phyloP scores from a whole-genome alignment of 1,284 basidiomycete genomes.

The Apiotrichum mycotoxinovorans region DNA sequence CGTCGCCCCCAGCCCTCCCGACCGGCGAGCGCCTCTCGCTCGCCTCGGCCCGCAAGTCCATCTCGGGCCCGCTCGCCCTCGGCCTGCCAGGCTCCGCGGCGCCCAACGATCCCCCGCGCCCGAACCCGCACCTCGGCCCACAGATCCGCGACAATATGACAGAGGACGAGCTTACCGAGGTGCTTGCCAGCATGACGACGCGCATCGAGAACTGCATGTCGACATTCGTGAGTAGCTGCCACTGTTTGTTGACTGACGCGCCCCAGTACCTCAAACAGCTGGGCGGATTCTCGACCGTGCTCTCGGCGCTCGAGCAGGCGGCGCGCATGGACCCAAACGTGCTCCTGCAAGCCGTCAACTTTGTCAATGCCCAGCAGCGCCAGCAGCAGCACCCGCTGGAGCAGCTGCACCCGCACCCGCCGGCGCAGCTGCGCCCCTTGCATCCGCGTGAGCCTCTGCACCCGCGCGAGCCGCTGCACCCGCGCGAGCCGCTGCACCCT shows the following conservation, averaged over 20 bases:
- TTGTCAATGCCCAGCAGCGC: constrained; percentile 30
- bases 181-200: constrained; percentile 70
- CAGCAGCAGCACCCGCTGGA: background rate
- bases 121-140: constrained; percentile 58
- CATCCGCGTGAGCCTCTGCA: too few relatives aligned
- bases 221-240: constrained; percentile 54
- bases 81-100: constrained; percentile 5
- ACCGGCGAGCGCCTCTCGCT: background rate
- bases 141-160: constrained; percentile 66
- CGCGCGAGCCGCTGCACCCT: too few relatives aligned
- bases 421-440: too few relatives aligned
- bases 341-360: constrained; percentile 37
- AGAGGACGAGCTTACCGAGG: constrained; percentile 68
- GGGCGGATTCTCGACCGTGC: constrained; percentile 45
- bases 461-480: too few relatives aligned
- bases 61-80: background rate
- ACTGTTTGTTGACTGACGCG: too few relatives aligned
- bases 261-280: constrained; percentile 48
- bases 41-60: constrained; percentile 5
- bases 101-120: constrained; percentile 6
- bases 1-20: constrained; percentile 57
- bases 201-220: constrained; percentile 78
- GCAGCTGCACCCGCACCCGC: too few relatives aligned
- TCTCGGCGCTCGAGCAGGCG: constrained; percentile 49
- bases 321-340: constrained; percentile 37